phyloP scores from a whole-genome alignment of 257 asterid species.

The Solanum chiquidenum region DNA sequence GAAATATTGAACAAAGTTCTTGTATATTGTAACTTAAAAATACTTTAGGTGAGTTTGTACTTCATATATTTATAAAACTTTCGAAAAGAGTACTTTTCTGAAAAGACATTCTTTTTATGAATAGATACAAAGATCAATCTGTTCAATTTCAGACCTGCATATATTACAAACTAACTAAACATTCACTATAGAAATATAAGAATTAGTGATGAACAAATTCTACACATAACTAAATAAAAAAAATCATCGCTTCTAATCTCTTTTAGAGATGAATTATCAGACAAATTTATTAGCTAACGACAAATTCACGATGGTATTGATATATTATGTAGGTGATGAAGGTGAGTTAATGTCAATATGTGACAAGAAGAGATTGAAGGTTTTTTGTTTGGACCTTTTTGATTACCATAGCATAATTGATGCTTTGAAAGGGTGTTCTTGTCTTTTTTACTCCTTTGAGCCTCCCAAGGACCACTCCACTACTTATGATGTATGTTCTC shows the following conservation, averaged over 20 bases:
- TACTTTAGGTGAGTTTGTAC: background rate
- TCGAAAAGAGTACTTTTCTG: background rate
- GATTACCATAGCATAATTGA: conserved; percentile 82
- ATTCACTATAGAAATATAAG: background rate
- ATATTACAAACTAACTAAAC: background rate
- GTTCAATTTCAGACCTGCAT: background rate
- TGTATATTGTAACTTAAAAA: background rate
- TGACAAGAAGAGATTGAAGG: conserved; percentile 41
- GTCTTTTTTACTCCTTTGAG: conserved; percentile 74
- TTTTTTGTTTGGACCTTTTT: conserved; percentile 61
- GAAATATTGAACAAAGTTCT: background rate
- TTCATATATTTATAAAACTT: background rate
- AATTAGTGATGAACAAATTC: background rate
- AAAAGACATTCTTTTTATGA: background rate
- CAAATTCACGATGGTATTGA: background rate
- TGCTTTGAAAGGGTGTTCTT: conserved; percentile 69
- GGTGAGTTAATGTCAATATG: conserved; percentile 10
- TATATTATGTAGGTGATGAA: conserved; percentile 9
- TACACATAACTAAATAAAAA: background rate
- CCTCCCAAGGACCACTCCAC: conserved; percentile 58
- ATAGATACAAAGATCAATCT: background rate
- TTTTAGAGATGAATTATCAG: background rate
- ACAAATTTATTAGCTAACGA: background rate
- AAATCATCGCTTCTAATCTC: background rate
- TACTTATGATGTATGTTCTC: conserved; percentile 50